Conservation (phyloP, 306 rosid species). For the Cicer cuneatum region DNA sequence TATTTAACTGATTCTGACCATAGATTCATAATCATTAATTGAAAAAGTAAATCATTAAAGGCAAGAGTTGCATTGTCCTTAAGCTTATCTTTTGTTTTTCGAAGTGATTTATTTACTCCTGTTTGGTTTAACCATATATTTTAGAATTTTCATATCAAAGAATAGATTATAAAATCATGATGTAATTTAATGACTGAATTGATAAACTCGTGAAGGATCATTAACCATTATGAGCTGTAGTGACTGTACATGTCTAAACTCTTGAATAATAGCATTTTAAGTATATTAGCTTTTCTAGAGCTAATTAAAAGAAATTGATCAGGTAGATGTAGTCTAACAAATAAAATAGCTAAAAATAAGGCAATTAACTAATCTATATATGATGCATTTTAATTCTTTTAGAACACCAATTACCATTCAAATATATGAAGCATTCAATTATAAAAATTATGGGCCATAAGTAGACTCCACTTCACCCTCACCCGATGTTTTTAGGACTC, state of each 20-base stretch:
- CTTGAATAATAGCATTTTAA: not conserved
- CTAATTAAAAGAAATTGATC: not conserved
- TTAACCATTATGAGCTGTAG: not conserved
- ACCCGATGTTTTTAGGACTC: too few relatives aligned
- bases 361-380: not conserved
- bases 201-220: not conserved
- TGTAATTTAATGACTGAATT: slow-evolving; percentile 5
- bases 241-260: not conserved
- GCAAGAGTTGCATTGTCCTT: slow-evolving; percentile 55
- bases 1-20: too few relatives aligned
- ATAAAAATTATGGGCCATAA: too few relatives aligned
- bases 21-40: slow-evolving; percentile 51
- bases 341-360: slow-evolving; percentile 17
- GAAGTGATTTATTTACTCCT: slow-evolving; percentile 12
- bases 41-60: slow-evolving; percentile 43
- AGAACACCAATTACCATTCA: not conserved
- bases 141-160: slow-evolving; percentile 2
- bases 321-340: not conserved
- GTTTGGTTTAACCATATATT: not conserved
- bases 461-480: too few relatives aligned
- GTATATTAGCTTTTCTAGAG: not conserved
- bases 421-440: too few relatives aligned
- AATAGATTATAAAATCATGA: not conserved
- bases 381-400: not conserved
- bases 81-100: slow-evolving; percentile 13